A percentile compares a stretch with the other conserved stretches of the same genome.
phyloP scores from a whole-genome alignment of 2,329 filamentous ascomycete genomes.

The Neonectria hederae region DNA sequence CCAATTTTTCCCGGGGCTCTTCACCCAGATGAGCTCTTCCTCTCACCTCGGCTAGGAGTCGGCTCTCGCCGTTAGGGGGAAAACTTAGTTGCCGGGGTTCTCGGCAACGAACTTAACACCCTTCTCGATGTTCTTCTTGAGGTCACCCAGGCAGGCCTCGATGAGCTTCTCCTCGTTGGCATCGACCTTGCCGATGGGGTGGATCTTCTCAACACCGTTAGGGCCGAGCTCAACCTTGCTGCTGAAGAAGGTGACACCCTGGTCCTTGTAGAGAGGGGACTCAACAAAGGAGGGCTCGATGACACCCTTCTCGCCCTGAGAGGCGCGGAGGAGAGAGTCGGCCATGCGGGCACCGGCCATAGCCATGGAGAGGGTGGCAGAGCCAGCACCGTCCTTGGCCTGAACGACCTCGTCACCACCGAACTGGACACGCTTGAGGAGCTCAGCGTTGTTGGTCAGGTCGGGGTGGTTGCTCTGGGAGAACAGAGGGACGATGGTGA shows the following conservation, averaged over 20 bases:
- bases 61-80: background rate
- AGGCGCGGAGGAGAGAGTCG: constrained; percentile 91
- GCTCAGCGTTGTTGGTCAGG: constrained; percentile 79
- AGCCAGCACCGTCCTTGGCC: constrained; percentile 98
- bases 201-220: constrained; percentile 94
- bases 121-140: constrained; percentile 97
- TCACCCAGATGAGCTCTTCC: constrained; percentile 9
- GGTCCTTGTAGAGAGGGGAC: constrained; percentile 97
- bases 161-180: constrained; percentile 89
- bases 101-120: constrained; percentile 70
- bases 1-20: constrained; percentile 7
- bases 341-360: constrained; percentile 88
- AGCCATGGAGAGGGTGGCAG: constrained; percentile 98
- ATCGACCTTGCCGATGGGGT: constrained; percentile 85
- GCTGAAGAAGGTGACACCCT: constrained; percentile 97
- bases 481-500: constrained; percentile 98
- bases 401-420: constrained; percentile 99
- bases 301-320: constrained; percentile 93
- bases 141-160: constrained; percentile 82
- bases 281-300: constrained; percentile 97
- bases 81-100: constrained; percentile 68
- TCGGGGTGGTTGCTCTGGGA: constrained; percentile 90
- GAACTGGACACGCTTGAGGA: constrained; percentile 96
- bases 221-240: constrained; percentile 95
- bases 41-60: background rate